Evolutionary conservation across 2,329 filamentous ascomycete genomes (phyloP), one percentile per base, ranked within the genome.

Genomic region (Arthroderma sp.): DNA sequence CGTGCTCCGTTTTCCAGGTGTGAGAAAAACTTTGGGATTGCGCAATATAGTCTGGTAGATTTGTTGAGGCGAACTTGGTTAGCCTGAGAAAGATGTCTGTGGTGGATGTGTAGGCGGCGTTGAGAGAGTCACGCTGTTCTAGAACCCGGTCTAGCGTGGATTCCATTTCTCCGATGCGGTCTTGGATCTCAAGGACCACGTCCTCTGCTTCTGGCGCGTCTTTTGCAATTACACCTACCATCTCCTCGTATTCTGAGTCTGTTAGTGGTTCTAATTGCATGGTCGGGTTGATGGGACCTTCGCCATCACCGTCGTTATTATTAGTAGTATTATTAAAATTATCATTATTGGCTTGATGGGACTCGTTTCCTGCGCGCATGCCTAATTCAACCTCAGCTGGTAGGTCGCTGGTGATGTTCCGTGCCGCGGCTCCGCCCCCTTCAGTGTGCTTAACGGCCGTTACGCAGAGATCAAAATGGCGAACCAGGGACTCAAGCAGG

Each of bases 381-480:
- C 57, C 58, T 22, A 45, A 34, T 4, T 73, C 50, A 57, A 75
- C 55, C 60, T 72, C 56, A 61, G 75, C 62, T 34, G 68, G 68
- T 29, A 74, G 74, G 52, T 84, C 81, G 37, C 80, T 81, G 0
- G 78, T 64, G 36, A 70, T 82, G 51, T 78, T 82, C 42, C 76
- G 74, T 7, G 80, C 76, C 4, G 81, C 82, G 38, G 80, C 69
- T 4, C 79, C 78, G 4, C 81, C 83, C 29, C 83, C 83, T 66
- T 94, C 87, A 3, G 88, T 95, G 42, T 89, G 86, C 48, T 87
- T 84, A 37, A 95, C 82, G 1, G 89, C 89, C 1, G 82, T 89
- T 9, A 94, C 85, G 61, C 89, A 95, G 51, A 94, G 77, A 61
- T 96, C 89, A 59, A 94, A 95, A 64, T 96, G 89, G 28, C 75